Conservation (phyloP, 177 flowering plant species). For the Telopea speciosissima region DNA sequence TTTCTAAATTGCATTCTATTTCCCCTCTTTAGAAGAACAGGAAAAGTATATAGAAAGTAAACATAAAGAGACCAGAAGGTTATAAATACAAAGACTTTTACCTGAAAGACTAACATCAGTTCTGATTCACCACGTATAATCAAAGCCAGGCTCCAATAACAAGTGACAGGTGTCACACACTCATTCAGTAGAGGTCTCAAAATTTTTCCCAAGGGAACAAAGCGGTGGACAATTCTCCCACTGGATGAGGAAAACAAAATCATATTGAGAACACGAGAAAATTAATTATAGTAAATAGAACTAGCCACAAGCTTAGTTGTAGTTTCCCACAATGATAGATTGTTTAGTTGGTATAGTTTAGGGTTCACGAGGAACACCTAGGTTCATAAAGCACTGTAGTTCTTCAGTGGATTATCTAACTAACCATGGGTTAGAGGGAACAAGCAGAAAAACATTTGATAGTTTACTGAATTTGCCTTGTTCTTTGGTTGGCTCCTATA, state of each 20-base stretch:
- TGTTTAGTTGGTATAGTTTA: no score
- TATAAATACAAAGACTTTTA: conserved; percentile 14
- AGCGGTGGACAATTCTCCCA: conserved; percentile 54
- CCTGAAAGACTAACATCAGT: conserved; percentile 70
- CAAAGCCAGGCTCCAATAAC: conserved; percentile 86
- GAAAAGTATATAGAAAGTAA: background rate
- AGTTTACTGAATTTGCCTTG: no score
- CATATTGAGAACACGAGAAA: background rate
- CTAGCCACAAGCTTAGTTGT: no score
- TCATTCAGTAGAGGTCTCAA: conserved; percentile 76
- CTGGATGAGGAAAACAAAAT: conserved; percentile 22
- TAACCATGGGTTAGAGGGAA: no score
- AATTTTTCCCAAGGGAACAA: conserved; percentile 69
- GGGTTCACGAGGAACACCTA: background rate
- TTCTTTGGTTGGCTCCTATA: no score
- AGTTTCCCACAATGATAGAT: no score
- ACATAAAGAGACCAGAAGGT: background rate
- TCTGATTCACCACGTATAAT: conserved; percentile 59
- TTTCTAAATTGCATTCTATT: no score
- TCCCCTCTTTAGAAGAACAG: no score
- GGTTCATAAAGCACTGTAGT: background rate
- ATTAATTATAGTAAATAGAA: no score
- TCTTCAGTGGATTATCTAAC: background rate
- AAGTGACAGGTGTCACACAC: conserved; percentile 84
- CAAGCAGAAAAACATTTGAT: no score